Evolutionary conservation across 768 basidiomycete species (phyloP).

Genomic region (Kwoniella sp.): DNA sequence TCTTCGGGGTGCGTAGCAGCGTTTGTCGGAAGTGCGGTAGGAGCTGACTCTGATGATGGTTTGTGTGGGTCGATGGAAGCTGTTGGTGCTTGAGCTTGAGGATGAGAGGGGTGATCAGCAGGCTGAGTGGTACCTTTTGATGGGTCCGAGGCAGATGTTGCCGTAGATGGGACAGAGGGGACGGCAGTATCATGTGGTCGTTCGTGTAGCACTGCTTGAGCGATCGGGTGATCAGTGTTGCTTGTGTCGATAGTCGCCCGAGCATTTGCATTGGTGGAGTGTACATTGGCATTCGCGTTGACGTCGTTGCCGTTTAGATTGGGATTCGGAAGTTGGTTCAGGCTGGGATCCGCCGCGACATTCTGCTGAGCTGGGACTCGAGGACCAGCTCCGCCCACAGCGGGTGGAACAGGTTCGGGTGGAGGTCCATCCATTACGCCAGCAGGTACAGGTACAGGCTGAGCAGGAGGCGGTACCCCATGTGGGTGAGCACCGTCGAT

Average conservation of each 20-base stretch:
- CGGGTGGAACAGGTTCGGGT: neutral
- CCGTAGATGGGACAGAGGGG: slow-evolving; percentile 18
- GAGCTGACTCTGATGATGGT: slow-evolving; percentile 39
- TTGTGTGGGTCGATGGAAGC: slow-evolving; percentile 43
- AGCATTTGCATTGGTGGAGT: neutral
- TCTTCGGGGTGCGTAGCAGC: slow-evolving; percentile 48
- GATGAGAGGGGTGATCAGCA: slow-evolving; percentile 22
- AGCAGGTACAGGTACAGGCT: neutral
- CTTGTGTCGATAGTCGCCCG: slow-evolving; percentile 10
- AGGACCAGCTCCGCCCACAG: neutral
- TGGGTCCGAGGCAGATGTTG: slow-evolving; percentile 5
- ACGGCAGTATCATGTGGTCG: slow-evolving; percentile 17
- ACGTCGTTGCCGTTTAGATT: too few relatives aligned
- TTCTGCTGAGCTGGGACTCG: neutral
- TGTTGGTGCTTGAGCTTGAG: slow-evolving; percentile 33
- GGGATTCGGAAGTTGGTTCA: neutral
- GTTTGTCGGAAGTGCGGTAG: slow-evolving; percentile 54
- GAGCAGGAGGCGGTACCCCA: neutral
- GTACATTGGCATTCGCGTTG: too few relatives aligned
- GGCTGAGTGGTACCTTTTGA: slow-evolving; percentile 15
- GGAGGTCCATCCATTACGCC: neutral
- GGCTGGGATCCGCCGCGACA: neutral
- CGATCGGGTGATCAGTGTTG: slow-evolving; percentile 14
- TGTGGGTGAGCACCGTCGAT: neutral
- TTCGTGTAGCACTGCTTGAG: slow-evolving; percentile 11